A percentile compares a stretch with the other conserved stretches of the same genome.
Conservation (phyloP, 257 asterid genomes). For the Solanum chiquidenum region DNA sequence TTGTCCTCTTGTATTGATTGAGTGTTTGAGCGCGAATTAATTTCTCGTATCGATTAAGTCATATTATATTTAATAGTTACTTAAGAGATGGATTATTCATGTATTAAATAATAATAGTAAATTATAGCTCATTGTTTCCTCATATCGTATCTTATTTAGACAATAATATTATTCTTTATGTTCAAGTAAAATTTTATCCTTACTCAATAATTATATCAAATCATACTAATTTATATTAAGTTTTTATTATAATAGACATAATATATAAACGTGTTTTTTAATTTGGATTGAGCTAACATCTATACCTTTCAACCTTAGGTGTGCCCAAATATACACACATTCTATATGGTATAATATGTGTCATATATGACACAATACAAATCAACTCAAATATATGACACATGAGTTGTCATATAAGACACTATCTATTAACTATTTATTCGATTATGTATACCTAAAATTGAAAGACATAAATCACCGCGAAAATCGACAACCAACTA, state of each 20-base stretch:
- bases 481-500: background rate
- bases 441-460: background rate
- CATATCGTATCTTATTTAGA: background rate
- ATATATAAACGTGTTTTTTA: too few species aligned
- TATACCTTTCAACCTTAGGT: accelerated
- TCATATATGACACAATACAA: too few species aligned
- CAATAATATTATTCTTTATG: too few species aligned
- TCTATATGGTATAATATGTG: too few species aligned
- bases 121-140: background rate
- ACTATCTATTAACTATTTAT: too few species aligned
- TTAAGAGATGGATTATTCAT: too few species aligned
- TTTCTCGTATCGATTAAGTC: background rate
- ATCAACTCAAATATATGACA: background rate
- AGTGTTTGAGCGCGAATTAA: background rate
- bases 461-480: accelerated
- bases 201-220: background rate
- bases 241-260: too few species aligned
- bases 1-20: background rate
- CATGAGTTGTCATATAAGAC: background rate
- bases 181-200: background rate
- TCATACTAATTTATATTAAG: too few species aligned
- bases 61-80: too few species aligned
- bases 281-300: background rate
- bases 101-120: background rate
- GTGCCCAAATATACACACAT: accelerated